These are phyloP conservation scores for Curvularia spicifera DNA, from an alignment of 2,329 filamentous ascomycete species.

Conservation along the genomic window DNA sequence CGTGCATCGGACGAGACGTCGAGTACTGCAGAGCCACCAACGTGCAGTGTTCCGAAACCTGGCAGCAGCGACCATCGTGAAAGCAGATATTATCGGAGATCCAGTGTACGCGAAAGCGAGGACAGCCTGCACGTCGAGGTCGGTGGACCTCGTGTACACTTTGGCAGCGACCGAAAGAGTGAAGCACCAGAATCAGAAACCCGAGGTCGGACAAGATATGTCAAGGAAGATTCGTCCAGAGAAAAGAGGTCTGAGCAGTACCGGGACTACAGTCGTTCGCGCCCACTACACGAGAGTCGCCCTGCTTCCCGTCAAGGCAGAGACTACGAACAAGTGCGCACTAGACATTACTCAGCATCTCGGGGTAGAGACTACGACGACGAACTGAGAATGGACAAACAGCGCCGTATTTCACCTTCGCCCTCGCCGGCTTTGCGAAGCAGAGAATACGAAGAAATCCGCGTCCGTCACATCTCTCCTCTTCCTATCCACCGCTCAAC, in stretches of 20 bases:
- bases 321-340: constrained; percentile 27
- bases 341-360: constrained; percentile 24
- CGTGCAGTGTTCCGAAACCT: constrained; percentile 36
- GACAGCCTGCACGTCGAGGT: constrained; percentile 42
- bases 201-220: constrained; percentile 6
- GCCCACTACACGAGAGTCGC: constrained; percentile 20
- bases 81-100: constrained; percentile 24
- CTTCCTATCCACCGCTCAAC: constrained; percentile 8
- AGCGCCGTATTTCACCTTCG: constrained; percentile 24
- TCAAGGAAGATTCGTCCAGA: constrained; percentile 12
- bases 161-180: constrained; percentile 24
- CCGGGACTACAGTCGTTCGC: constrained; percentile 19
- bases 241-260: constrained; percentile 21
- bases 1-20: constrained; percentile 28
- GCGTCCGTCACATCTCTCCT: constrained; percentile 24
- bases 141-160: constrained; percentile 40
- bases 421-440: constrained; percentile 8
- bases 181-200: constrained; percentile 5
- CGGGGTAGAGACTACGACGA: constrained; percentile 22
- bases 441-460: constrained; percentile 19
- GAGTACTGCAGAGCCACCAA: constrained; percentile 28
- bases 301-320: constrained; percentile 20
- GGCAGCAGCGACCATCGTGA: constrained; percentile 23
- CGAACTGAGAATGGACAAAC: constrained; percentile 28
- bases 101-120: constrained; percentile 28